phyloP scores from a whole-genome alignment of 2,329 filamentous ascomycete genomes.

The Aspergillus caelatus region DNA sequence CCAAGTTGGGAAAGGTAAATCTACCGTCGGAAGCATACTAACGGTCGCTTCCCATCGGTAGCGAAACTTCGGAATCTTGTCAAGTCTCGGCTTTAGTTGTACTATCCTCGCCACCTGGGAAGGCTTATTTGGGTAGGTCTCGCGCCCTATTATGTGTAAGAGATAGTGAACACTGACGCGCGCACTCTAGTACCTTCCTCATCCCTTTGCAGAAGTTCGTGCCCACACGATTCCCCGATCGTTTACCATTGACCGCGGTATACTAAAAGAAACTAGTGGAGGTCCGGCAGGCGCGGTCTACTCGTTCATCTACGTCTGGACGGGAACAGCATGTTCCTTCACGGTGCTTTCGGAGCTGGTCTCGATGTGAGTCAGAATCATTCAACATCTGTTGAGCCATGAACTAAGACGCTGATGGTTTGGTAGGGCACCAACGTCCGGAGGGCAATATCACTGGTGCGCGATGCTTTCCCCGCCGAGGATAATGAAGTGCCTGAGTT shows the following conservation, averaged over 20 bases:
- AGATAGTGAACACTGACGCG: slow-evolving; percentile 10
- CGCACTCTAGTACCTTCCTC: slow-evolving; percentile 18
- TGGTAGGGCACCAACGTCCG: slow-evolving; percentile 35
- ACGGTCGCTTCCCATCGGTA: slow-evolving; percentile 13
- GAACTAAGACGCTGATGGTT: not conserved
- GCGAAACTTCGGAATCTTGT: slow-evolving; percentile 46
- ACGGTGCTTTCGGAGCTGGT: slow-evolving; percentile 35
- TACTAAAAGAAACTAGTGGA: slow-evolving; percentile 25
- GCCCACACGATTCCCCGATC: not conserved
- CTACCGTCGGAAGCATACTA: not conserved
- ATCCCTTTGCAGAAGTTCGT: slow-evolving; percentile 26
- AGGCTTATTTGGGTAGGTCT: slow-evolving; percentile 19
- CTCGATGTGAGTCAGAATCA: slow-evolving; percentile 30
- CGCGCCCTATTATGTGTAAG: too few relatives aligned
- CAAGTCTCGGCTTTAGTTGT: slow-evolving; percentile 44
- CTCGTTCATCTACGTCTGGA: slow-evolving; percentile 37
- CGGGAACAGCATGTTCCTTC: slow-evolving; percentile 30
- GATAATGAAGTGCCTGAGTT: slow-evolving; percentile 42
- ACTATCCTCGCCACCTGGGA: slow-evolving; percentile 47
- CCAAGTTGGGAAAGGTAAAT: not conserved
- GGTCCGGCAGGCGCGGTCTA: slow-evolving; percentile 38
- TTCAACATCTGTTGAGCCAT: not conserved
- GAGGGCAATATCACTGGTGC: slow-evolving; percentile 46
- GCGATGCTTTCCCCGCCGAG: slow-evolving; percentile 42
- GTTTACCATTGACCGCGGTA: not conserved